Evolutionary conservation across 306 rosid species (phyloP), one percentile per base, ranked within the genome.

Genomic region (Cucurbita ficifolia): DNA sequence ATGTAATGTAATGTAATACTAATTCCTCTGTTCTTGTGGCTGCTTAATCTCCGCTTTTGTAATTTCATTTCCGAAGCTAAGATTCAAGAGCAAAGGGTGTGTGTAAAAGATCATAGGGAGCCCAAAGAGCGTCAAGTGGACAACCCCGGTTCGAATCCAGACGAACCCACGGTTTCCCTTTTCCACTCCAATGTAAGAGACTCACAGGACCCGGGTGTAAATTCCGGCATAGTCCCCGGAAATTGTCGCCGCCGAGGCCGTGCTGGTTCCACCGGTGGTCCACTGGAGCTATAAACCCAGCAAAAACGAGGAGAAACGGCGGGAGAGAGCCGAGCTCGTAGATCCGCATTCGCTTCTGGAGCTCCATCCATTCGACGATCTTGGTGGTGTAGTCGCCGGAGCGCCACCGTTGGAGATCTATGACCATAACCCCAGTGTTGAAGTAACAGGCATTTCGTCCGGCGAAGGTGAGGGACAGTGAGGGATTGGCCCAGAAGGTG

Each of bases 391-490:
- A 94, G 35, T 83, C 96, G 16, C 96, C 96, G 6, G n/a, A 78
- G 42, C 97, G 82, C 99, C 99, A 94, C 45, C 86, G 78, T 48
- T 71, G 79, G 17, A 91, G 71, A 29, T 94, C 91, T 48, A 94
- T 94, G n/a, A 94, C 97, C 99, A 94, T 94, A 5, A 94, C 99
- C 3, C 99, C 99, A 5, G 99, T 94, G 85, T 91, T 94, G 81
- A 94, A 94, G 80, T 94, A 94, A 38, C 99, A 94, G 3, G 99
- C 88, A 7, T 14, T 63, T 8, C 99, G 91, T 2, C 78, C 88
- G 17, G 85, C 87, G 70, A 94, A 94, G 1, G 95, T 85, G 2
- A 87, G 63, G 0, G 99, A 89, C 11, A 94, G 86, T 0, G 92
- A 80, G 0, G 97, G 97, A 78, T 87, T 91, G 6, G 99, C 76